Base-by-base conservation (phyloP, 768 basidiomycete species). In the Symmetrospora coprosmae region DNA sequence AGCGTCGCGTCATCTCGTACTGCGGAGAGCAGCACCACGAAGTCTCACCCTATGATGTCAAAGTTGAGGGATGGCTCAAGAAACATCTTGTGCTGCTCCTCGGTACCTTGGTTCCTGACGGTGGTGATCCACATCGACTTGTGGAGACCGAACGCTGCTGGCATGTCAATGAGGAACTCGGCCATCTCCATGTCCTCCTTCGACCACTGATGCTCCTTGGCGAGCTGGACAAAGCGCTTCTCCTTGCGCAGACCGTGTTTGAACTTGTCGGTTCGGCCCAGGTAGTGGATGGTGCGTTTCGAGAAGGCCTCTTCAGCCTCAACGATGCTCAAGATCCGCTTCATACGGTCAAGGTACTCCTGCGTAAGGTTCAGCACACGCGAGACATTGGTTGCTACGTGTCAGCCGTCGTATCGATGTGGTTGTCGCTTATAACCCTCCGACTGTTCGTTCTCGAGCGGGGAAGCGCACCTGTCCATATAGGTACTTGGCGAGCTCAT, bases 41-140 rank as follows among this genome's bases (percentile, higher is more conserved):
- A n/a, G n/a, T 16, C 62, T 48, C 2, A 9, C 17, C 68, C 67
- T 41, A 68, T 64, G 56, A 67, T 65, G 30, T 68, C 65, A 60
- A 53, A 71, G 0, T 45, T 34, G 28, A 65, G 45, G 0, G 69
- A 68, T 4, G 69, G 69, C 50, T 66, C 59, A n/a, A 64, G 50
- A 64, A 70, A 71, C 11, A 70, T 65, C 48, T 69, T 50, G 48
- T 64, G 53, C 58, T 71, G 70, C 51, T 71, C 70, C 17, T 66
- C 65, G 21, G 63, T 70, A 1, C 64, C 48, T 53, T 71, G 70
- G 2, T 53, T 53, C 2, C 64, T 48, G 14, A 67, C 48, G 1
- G 65, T 66, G 46, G 62, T 58, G 33, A 64, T 23, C 49, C 64
- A 65, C 62, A 67, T 66, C 2, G 50, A 25, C 39, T 60, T 61